Percentiles rank a stretch among this genome's conserved stretches.
phyloP scores from a whole-genome alignment of 2,329 filamentous ascomycete genomes.

The Claviceps sp. region DNA sequence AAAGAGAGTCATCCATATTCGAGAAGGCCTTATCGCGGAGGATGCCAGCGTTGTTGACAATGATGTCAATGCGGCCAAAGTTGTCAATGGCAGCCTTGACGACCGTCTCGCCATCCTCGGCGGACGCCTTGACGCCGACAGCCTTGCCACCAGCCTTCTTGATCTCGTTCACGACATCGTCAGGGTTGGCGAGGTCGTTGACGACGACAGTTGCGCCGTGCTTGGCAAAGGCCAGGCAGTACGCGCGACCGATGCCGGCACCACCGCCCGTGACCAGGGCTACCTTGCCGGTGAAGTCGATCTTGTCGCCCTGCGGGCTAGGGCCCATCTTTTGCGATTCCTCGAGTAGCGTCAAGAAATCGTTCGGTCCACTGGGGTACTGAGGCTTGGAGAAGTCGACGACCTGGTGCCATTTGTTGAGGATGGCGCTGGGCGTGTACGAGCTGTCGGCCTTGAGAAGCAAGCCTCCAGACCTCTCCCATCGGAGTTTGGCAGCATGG shows the following conservation, averaged over 20 bases:
- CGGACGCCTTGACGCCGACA: conserved; percentile 82
- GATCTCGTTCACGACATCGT: conserved; percentile 84
- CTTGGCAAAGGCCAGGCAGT: conserved; percentile 77
- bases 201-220: conserved; percentile 76
- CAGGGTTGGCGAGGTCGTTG: conserved; percentile 90
- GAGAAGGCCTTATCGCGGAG: conserved; percentile 93
- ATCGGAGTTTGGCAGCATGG: conserved; percentile 82
- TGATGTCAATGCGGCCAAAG: conserved; percentile 84
- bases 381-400: conserved; percentile 69
- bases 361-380: conserved; percentile 71
- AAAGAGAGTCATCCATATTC: conserved; percentile 93
- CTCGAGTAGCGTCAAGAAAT: conserved; percentile 79
- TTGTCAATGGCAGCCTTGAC: conserved; percentile 89
- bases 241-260: conserved; percentile 81
- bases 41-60: conserved; percentile 97
- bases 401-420: conserved; percentile 82
- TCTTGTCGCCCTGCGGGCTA: conserved; percentile 57
- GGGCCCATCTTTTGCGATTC: conserved; percentile 65
- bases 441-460: conserved; percentile 79
- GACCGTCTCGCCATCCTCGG: conserved; percentile 81
- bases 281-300: conserved; percentile 75
- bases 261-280: conserved; percentile 80
- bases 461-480: conserved; percentile 84
- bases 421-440: conserved; percentile 76
- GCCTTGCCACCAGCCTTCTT: conserved; percentile 80